These are phyloP conservation scores for Aspergillus thermomutatus DNA, from an alignment of 2,329 filamentous ascomycete species.

Conservation along the genomic window DNA sequence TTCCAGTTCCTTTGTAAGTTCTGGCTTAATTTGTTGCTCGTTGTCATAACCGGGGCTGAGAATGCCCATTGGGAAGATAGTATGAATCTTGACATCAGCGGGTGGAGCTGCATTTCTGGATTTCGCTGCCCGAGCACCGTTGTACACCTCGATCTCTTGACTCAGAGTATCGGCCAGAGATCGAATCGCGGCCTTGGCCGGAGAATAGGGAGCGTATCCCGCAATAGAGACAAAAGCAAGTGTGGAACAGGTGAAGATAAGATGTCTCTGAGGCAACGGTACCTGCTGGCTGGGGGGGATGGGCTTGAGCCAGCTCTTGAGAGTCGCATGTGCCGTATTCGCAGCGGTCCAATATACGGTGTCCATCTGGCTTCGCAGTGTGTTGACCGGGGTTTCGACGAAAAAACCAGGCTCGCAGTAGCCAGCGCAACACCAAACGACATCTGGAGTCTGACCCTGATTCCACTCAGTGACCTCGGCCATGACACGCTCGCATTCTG, in stretches of 20 bases:
- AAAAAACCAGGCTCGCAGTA: constrained; percentile 71
- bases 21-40: constrained; percentile 77
- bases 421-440: constrained; percentile 90
- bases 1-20: constrained; percentile 74
- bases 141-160: constrained; percentile 84
- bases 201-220: constrained; percentile 81
- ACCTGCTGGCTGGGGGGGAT: constrained; percentile 26
- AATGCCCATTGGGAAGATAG: constrained; percentile 83
- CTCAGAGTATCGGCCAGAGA: constrained; percentile 77
- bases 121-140: constrained; percentile 53
- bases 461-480: constrained; percentile 77
- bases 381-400: constrained; percentile 66
- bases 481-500: constrained; percentile 68
- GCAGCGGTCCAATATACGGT: constrained; percentile 85
- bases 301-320: constrained; percentile 67
- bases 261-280: constrained; percentile 56
- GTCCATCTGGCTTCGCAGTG: constrained; percentile 77
- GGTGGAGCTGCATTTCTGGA: constrained; percentile 43
- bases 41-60: constrained; percentile 68
- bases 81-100: constrained; percentile 72
- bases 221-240: constrained; percentile 71
- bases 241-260: constrained; percentile 82
- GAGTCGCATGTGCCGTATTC: constrained; percentile 78
- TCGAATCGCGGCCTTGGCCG: constrained; percentile 80
- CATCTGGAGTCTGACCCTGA: constrained; percentile 66